phyloP scores from a whole-genome alignment of 306 rosid genomes.

The Gastrolobium bilobum region DNA sequence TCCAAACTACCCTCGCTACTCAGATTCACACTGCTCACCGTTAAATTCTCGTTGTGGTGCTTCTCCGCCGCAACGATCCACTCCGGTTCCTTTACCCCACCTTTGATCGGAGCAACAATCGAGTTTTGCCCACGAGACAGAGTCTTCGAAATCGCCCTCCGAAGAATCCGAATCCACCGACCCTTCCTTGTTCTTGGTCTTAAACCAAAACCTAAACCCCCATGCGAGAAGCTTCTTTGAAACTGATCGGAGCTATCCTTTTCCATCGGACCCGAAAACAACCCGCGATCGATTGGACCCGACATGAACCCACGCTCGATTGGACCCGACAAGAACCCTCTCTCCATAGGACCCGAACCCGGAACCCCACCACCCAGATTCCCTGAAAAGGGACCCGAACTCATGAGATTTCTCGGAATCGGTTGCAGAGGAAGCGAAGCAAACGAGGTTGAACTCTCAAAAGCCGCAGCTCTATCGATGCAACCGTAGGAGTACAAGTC shows the following conservation, averaged over 20 bases:
- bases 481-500: slow-evolving; percentile 80
- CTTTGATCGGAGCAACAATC: slow-evolving; percentile 78
- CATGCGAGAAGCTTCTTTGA: slow-evolving; percentile 88
- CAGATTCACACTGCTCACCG: slow-evolving; percentile 80
- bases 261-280: slow-evolving; percentile 91
- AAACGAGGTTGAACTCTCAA: slow-evolving; percentile 90
- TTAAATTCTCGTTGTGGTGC: slow-evolving; percentile 82
- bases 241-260: slow-evolving; percentile 69
- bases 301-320: slow-evolving; percentile 98
- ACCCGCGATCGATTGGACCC: slow-evolving; percentile 90
- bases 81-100: slow-evolving; percentile 73
- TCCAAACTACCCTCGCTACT: slow-evolving; percentile 95
- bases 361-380: slow-evolving; percentile 59
- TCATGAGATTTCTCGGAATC: slow-evolving; percentile 67
- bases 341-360: slow-evolving; percentile 82
- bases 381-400: slow-evolving; percentile 82
- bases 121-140: slow-evolving; percentile 79
- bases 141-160: slow-evolving; percentile 79
- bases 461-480: slow-evolving; percentile 91
- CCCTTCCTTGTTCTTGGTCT: slow-evolving; percentile 67
- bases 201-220: slow-evolving; percentile 62
- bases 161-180: slow-evolving; percentile 66
- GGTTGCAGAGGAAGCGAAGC: slow-evolving; percentile 96
- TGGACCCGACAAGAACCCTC: slow-evolving; percentile 95
- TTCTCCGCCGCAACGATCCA: slow-evolving; percentile 66